phyloP scores from a whole-genome alignment of 495 filamentous ascomycete species.

The Cenococcum geophilum region DNA sequence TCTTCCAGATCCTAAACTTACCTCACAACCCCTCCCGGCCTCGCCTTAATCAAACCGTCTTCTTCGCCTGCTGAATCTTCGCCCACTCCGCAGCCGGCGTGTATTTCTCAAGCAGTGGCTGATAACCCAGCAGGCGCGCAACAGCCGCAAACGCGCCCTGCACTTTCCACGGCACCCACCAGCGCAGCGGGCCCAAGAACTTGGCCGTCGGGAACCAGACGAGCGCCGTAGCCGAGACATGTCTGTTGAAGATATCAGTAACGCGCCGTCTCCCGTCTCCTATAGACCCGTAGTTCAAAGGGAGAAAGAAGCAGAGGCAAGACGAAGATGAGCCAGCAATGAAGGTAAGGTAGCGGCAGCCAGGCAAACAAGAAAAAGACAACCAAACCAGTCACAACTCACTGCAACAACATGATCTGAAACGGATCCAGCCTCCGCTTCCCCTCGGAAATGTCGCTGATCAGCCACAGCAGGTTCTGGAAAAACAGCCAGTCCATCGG shows the following conservation, averaged over 20 bases:
- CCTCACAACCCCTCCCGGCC: too few species aligned
- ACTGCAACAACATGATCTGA: slow-evolving; percentile 13
- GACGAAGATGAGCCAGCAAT: too few species aligned
- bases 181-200: slow-evolving; percentile 14
- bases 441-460: slow-evolving; percentile 8
- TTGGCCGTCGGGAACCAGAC: slow-evolving; percentile 13
- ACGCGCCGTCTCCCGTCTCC: too few species aligned
- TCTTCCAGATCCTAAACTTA: too few species aligned
- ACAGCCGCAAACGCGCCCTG: slow-evolving; percentile 4
- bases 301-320: too few species aligned
- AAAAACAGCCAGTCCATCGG: slow-evolving; percentile 20
- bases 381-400: slow-evolving; percentile 1
- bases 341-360: too few species aligned
- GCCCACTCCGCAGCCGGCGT: slow-evolving; percentile 12
- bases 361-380: too few species aligned
- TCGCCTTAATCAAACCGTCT: not conserved
- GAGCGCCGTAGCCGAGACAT: slow-evolving; percentile 9
- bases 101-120: slow-evolving; percentile 9
- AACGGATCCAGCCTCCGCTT: slow-evolving; percentile 10
- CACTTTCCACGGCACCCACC: slow-evolving; percentile 18
- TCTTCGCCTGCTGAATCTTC: not conserved
- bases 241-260: not conserved
- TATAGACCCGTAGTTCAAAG: too few species aligned
- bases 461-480: slow-evolving; percentile 7
- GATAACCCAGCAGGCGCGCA: slow-evolving; percentile 9